Evolutionary conservation across 805 yeast species (phyloP).

Genomic region (Lachancea fermentati): DNA sequence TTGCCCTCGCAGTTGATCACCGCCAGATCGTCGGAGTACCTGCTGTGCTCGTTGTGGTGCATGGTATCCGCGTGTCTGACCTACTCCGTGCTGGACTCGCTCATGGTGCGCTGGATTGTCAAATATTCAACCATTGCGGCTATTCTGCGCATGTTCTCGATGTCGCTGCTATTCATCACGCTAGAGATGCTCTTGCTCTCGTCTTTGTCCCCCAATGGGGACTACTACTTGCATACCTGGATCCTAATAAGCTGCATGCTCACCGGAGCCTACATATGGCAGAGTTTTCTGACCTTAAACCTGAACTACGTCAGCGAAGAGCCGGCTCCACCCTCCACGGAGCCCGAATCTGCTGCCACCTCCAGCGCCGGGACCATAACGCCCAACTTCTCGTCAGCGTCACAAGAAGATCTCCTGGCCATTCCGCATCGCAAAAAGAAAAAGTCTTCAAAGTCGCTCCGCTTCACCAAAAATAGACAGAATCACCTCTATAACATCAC

Average conservation of each 20-base stretch:
- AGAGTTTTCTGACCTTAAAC: slow-evolving; percentile 82
- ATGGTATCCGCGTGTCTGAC: slow-evolving; percentile 80
- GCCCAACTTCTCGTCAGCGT: neutral
- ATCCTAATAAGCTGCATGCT: slow-evolving; percentile 79
- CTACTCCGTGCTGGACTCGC: slow-evolving; percentile 77
- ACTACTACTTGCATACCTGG: slow-evolving; percentile 84
- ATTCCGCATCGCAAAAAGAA: slow-evolving; percentile 15
- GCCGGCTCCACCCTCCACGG: slow-evolving; percentile 9
- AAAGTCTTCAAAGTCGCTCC: slow-evolving; percentile 30
- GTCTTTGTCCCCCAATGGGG: slow-evolving; percentile 64
- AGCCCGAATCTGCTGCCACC: neutral
- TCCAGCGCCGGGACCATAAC: slow-evolving; percentile 1
- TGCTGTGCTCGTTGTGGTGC: slow-evolving; percentile 89
- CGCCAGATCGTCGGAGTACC: slow-evolving; percentile 71
- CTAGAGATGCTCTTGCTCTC: slow-evolving; percentile 63
- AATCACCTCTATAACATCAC: slow-evolving; percentile 84
- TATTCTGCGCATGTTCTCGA: slow-evolving; percentile 75
- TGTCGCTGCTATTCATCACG: slow-evolving; percentile 67
- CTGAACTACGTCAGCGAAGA: slow-evolving; percentile 39
- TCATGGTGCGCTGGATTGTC: slow-evolving; percentile 91
- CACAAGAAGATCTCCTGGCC: slow-evolving; percentile 2
- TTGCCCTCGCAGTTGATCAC: slow-evolving; percentile 38
- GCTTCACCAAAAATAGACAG: slow-evolving; percentile 42
- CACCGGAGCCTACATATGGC: slow-evolving; percentile 75
- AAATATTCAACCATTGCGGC: slow-evolving; percentile 86